Evolutionary conservation across 2,329 filamentous ascomycete species (phyloP).

Genomic region (Daldinia eschscholtzii): DNA sequence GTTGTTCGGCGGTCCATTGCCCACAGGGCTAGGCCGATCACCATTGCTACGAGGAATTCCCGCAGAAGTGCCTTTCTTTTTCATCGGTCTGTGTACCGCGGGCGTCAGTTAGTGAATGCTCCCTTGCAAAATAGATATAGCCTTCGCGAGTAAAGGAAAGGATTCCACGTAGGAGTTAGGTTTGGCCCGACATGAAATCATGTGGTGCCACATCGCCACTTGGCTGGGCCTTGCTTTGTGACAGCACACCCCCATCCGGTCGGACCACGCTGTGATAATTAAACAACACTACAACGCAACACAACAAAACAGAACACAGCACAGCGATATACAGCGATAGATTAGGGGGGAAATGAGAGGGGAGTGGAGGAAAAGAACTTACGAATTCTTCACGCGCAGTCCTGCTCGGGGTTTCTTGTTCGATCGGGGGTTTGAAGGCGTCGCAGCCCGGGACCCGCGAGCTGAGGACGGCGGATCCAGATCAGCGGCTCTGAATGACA

Average conservation of each 20-base stretch:
- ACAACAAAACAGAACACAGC: conserved; percentile 19
- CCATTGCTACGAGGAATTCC: conserved; percentile 75
- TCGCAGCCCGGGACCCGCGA: conserved; percentile 70
- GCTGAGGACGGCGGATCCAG: conserved; percentile 61
- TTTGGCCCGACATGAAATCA: conserved; percentile 47
- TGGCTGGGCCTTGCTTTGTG: conserved; percentile 48
- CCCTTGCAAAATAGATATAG: conserved; percentile 21
- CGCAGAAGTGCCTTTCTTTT: conserved; percentile 79
- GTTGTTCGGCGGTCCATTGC: conserved; percentile 65
- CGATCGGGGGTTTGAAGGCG: conserved; percentile 67
- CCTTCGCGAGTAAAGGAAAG: conserved; percentile 26
- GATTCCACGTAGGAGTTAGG: conserved; percentile 37
- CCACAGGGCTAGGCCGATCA: conserved; percentile 72
- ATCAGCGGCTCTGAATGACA: conserved; percentile 63
- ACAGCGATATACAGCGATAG: neutral
- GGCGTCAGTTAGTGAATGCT: conserved; percentile 40
- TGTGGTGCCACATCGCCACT: conserved; percentile 54
- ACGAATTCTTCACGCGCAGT: conserved; percentile 77
- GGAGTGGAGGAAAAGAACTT: conserved; percentile 57
- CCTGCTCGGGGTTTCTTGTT: conserved; percentile 72
- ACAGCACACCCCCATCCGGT: conserved; percentile 45
- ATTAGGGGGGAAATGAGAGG: neutral
- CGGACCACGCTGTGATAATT: conserved; percentile 41
- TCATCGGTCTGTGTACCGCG: conserved; percentile 71
- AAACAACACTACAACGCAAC: conserved; percentile 31